These are phyloP conservation scores for Aspergillus aculeatus DNA, from an alignment of 2,329 filamentous ascomycete species.

Conservation along the genomic window DNA sequence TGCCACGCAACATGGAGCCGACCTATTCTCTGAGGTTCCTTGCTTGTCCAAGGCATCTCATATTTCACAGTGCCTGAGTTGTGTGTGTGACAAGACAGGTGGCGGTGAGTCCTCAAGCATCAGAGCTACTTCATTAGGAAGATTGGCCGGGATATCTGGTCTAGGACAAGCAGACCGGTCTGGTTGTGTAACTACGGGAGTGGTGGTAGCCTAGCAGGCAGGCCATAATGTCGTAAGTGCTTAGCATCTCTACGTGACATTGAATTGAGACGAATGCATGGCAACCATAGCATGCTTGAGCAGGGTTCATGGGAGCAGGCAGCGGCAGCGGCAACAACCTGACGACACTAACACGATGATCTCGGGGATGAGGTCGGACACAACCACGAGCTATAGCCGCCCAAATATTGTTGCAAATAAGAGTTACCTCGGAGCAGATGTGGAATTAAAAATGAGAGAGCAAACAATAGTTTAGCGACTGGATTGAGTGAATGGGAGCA, in stretches of 20 bases:
- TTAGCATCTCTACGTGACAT: neutral
- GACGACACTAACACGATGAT: too few species aligned
- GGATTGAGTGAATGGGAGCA: neutral
- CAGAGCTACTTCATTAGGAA: neutral
- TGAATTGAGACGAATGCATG: neutral
- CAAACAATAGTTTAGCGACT: neutral
- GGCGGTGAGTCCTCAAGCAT: neutral
- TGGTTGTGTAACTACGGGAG: neutral
- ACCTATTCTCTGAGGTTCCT: neutral
- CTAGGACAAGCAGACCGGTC: too few species aligned
- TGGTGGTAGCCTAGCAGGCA: too few species aligned
- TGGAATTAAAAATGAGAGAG: neutral
- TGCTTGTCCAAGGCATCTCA: neutral
- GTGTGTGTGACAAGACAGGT: neutral
- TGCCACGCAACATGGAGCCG: too few species aligned
- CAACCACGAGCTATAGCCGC: neutral
- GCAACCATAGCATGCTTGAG: neutral
- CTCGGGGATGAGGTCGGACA: neutral
- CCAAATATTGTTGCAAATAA: neutral
- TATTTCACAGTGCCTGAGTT: neutral
- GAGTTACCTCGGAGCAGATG: neutral
- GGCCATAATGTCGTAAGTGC: neutral
- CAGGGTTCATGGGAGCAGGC: neutral
- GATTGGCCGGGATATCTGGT: too few species aligned
- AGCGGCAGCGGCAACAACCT: neutral